Evolutionary conservation across 2,329 filamentous ascomycete genomes (phyloP).

Genomic region (Pseudocercospora crystallina): DNA sequence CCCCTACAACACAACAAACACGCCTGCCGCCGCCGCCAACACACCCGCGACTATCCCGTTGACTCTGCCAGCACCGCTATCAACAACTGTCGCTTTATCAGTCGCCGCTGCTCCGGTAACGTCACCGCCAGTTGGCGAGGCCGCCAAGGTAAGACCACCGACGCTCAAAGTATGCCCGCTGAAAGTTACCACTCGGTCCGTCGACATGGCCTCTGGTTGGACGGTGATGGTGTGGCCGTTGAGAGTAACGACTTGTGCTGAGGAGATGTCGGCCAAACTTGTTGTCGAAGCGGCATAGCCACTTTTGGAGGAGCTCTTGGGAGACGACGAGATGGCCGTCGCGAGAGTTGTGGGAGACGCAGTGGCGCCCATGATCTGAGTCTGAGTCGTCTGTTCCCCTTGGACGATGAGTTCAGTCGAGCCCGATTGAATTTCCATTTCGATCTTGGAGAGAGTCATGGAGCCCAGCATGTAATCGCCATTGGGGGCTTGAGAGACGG

Average conservation of each 20-base stretch:
- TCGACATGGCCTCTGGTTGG: not conserved
- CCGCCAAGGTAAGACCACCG: conserved; percentile 14
- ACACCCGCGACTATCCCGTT: too few species aligned
- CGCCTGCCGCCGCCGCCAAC: too few species aligned
- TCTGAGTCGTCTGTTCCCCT: conserved; percentile 7
- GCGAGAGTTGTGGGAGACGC: not conserved
- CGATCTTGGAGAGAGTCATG: conserved; percentile 12
- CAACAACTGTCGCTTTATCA: not conserved
- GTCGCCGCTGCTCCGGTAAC: not conserved
- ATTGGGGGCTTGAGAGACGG: conserved; percentile 15
- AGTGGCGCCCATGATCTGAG: not conserved
- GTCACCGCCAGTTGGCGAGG: conserved; percentile 5
- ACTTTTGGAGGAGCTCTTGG: not conserved
- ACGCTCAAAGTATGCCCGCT: conserved; percentile 14
- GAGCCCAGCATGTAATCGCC: conserved; percentile 18
- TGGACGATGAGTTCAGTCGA: conserved; percentile 12
- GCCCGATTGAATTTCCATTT: conserved; percentile 7
- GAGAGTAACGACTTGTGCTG: not conserved
- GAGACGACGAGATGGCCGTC: not conserved
- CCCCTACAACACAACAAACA: too few species aligned
- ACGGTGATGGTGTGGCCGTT: conserved; percentile 3
- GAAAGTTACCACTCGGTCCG: conserved; percentile 6
- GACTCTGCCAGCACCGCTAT: too few species aligned
- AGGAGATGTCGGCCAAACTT: not conserved
- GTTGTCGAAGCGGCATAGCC: not conserved